Conservation (phyloP, 2,329 filamentous ascomycete genomes). For the Aspergillus thermomutatus region DNA sequence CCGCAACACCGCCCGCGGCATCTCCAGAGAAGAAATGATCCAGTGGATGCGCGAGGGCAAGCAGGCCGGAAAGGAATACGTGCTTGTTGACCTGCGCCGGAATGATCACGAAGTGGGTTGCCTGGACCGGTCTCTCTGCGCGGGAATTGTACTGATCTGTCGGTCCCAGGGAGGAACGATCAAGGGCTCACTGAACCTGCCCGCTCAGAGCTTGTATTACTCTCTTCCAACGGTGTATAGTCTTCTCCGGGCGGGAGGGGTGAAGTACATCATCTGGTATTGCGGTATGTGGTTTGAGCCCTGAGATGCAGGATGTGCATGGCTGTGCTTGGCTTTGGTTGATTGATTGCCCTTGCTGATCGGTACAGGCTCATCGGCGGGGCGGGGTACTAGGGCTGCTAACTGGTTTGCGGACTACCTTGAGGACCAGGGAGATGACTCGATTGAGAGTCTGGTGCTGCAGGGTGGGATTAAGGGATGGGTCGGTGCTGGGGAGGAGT, state of each 20-base stretch:
- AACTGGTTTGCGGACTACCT: conserved; percentile 57
- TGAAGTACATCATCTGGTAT: conserved; percentile 39
- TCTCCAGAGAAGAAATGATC: conserved; percentile 36
- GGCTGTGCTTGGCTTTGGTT: not conserved
- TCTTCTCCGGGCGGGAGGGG: conserved; percentile 26
- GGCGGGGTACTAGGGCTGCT: conserved; percentile 54
- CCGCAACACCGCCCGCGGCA: conserved; percentile 20
- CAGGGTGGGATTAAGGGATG: conserved; percentile 55
- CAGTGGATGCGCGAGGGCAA: conserved; percentile 32
- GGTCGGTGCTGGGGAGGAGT: conserved; percentile 48
- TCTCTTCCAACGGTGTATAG: conserved; percentile 35
- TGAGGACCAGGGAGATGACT: conserved; percentile 35
- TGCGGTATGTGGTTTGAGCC: conserved; percentile 33
- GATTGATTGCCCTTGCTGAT: not conserved
- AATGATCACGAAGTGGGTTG: conserved; percentile 44
- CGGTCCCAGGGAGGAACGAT: conserved; percentile 57
- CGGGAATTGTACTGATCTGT: conserved; percentile 1
- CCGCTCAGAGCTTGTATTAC: conserved; percentile 40
- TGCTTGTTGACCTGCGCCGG: conserved; percentile 48
- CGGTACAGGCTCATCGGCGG: conserved; percentile 50
- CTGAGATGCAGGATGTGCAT: too few relatives aligned
- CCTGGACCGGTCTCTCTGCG: too few relatives aligned
- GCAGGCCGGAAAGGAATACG: conserved; percentile 30
- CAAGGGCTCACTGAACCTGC: conserved; percentile 50
- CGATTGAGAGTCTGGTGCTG: conserved; percentile 50